Conservation (phyloP, 2,329 filamentous ascomycete genomes). For the Fusarium caatingaense region DNA sequence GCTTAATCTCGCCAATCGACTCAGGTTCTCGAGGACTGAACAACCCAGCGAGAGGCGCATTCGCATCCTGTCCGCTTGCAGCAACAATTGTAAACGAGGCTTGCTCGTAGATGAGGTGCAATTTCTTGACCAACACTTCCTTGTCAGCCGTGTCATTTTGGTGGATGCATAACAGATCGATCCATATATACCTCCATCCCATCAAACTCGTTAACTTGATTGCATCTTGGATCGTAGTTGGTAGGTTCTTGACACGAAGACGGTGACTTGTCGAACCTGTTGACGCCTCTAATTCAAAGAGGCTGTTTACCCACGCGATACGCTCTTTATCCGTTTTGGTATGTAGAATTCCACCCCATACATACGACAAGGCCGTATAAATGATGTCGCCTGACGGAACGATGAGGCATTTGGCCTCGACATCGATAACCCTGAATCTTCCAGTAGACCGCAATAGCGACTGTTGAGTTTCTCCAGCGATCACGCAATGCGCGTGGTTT, state of each 20-base stretch:
- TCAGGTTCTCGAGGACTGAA: neutral
- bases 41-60: neutral
- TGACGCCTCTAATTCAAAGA: neutral
- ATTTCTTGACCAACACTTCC: neutral
- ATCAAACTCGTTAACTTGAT: accelerated
- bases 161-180: neutral
- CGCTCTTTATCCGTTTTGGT: neutral
- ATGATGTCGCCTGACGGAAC: neutral
- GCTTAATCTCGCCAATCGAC: neutral
- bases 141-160: neutral
- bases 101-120: neutral
- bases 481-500: neutral
- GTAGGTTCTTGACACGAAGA: neutral
- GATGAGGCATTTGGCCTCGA: neutral
- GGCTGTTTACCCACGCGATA: neutral
- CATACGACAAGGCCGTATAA: accelerated
- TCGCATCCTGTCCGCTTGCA: neutral
- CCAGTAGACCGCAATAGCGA: neutral
- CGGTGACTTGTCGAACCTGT: neutral
- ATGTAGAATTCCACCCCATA: neutral
- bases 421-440: neutral
- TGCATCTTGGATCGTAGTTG: neutral
- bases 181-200: neutral
- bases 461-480: neutral
- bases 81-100: neutral